These are phyloP conservation scores for Mycena olivaceomarginata DNA, from an alignment of 768 basidiomycete species.

Conservation along the genomic window DNA sequence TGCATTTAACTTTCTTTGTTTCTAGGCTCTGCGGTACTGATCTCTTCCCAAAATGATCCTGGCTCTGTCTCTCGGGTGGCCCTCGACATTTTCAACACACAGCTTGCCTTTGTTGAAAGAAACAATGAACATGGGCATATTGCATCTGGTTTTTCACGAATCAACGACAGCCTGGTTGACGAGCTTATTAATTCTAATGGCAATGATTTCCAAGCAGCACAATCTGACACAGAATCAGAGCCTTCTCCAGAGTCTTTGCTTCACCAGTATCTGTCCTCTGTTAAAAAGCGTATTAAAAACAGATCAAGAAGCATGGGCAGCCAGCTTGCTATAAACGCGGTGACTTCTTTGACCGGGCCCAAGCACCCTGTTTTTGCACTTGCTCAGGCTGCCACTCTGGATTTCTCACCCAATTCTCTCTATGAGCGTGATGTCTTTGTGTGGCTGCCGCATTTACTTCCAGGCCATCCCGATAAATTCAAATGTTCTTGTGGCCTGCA, in stretches of 20 bases:
- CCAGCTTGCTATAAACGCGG: not conserved
- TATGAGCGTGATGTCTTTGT: slow-evolving; percentile 1
- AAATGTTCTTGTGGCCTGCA: not conserved
- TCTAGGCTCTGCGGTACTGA: not conserved
- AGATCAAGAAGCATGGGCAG: not conserved
- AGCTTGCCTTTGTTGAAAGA: not conserved
- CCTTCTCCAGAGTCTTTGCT: not conserved
- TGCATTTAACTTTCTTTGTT: not conserved
- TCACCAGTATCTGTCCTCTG: not conserved
- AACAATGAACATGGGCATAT: not conserved
- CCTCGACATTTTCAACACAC: not conserved
- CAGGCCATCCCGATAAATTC: not conserved
- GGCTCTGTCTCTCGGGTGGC: not conserved
- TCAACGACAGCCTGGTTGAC: not conserved
- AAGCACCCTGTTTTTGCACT: not conserved
- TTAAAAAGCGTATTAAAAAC: not conserved
- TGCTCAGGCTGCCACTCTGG: not conserved
- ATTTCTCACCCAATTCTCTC: not conserved
- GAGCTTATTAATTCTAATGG: not conserved
- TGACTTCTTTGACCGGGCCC: not conserved
- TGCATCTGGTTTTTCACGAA: not conserved
- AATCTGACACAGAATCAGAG: not conserved
- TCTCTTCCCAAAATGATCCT: not conserved
- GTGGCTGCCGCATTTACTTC: not conserved
- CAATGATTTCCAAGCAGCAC: not conserved